A percentile compares a stretch with the other conserved stretches of the same genome.
phyloP scores from a whole-genome alignment of 768 basidiomycete species.

The Lyophyllum semitale region DNA sequence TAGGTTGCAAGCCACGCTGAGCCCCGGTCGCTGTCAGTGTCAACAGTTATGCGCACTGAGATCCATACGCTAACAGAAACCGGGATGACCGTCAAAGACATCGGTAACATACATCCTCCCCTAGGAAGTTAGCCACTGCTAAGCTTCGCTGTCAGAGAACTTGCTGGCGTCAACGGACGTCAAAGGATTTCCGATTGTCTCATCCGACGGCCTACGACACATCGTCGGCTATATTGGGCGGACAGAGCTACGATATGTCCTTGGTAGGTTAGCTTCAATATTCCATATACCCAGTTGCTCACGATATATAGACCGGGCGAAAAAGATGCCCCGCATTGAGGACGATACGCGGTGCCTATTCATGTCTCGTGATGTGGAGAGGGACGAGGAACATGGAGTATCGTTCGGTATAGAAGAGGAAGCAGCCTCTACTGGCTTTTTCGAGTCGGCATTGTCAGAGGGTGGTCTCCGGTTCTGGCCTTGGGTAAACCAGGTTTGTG shows the following conservation, averaged over 20 bases:
- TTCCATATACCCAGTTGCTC: not conserved
- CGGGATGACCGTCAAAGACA: constrained; percentile 74
- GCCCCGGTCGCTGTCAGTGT: constrained; percentile 50
- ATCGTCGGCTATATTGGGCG: constrained; percentile 89
- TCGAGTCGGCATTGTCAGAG: constrained; percentile 59
- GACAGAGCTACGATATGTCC: constrained; percentile 80
- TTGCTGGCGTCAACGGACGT: constrained; percentile 72
- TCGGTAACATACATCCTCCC: constrained; percentile 58
- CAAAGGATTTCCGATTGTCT: constrained; percentile 91
- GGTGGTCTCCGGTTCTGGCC: constrained; percentile 74
- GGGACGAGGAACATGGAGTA: constrained; percentile 51
- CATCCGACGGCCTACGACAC: constrained; percentile 55
- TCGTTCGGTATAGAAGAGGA: constrained; percentile 69
- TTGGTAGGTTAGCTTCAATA: constrained; percentile 51
- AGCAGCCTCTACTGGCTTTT: constrained; percentile 57
- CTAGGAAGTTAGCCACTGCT: not conserved
- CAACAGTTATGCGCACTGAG: constrained; percentile 87
- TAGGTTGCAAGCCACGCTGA: constrained; percentile 1
- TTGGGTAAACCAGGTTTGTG: constrained; percentile 90
- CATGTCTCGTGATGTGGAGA: constrained; percentile 51
- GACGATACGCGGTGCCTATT: constrained; percentile 77
- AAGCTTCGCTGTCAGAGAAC: constrained; percentile 50
- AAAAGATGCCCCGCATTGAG: constrained; percentile 59
- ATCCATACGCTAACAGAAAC: constrained; percentile 70
- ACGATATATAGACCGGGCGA: constrained; percentile 62